Evolutionary conservation across 768 basidiomycete genomes (phyloP), one percentile per base, ranked within the genome.

Genomic region (Pilatotrama ljubarskyi): DNA sequence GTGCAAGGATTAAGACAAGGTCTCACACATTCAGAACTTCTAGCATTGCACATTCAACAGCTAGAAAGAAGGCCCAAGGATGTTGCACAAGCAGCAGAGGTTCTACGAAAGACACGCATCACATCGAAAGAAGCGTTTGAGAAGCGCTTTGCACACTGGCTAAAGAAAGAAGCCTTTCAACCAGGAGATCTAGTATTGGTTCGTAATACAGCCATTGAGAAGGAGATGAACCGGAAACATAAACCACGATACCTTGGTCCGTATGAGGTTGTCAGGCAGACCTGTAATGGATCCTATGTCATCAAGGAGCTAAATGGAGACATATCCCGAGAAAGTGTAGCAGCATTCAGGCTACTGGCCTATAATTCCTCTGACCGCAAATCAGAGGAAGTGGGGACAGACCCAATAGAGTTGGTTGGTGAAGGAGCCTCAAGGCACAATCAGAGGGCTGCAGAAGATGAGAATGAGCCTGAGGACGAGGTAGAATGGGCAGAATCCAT

Each of bases 221-320:
- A 66, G 25, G 63, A 70, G 0, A 56, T 75, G 0, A 66, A 66
- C 22, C 42, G 62, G 1, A 79, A 78, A 52, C 71, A 70, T 1
- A 68, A 63, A 9, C 64, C 68, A 38, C 20, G 73, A 2, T 80
- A 78, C 57, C 46, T 75, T 14, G 78, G 78, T n/a, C 78, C 77
- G 0, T 72, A 73, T 58, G 59, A 73, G 0, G 74, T 80, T 0
- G 47, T 77, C 4, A 29, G 60, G 26, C 36, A 25, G 24, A 51
- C 51, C 18, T 15, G 15, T 11, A 52, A 50, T 22, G 59, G 60
- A 5, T 41, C 55, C 10, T 68, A 69, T 20, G 29, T 61, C 2
- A 18, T 68, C 3, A 29, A 46, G 5, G 65, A 70, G 54, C 51
- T 69, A 20, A 55, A 67, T 26, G 65, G 68, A 4, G 59, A 64